phyloP scores from a whole-genome alignment of 1,284 basidiomycete species.

The Schizopora paradoxa region DNA sequence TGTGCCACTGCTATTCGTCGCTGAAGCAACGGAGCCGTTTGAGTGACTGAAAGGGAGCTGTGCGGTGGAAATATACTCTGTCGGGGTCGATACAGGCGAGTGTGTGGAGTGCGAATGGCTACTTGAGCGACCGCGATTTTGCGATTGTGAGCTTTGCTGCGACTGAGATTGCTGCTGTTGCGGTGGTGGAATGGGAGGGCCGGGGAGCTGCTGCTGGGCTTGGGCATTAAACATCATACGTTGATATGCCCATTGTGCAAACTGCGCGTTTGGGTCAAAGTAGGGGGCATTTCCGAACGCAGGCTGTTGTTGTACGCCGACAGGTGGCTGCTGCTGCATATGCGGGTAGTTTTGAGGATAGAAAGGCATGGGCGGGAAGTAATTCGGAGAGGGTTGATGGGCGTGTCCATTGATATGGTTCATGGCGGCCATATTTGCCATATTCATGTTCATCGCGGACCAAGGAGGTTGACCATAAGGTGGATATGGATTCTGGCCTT shows the following conservation, averaged over 20 bases:
- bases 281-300: slow-evolving; percentile 28
- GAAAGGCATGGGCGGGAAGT: slow-evolving; percentile 25
- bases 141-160: slow-evolving; percentile 7
- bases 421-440: slow-evolving; percentile 12
- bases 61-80: slow-evolving; percentile 3
- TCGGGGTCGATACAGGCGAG: slow-evolving; percentile 14
- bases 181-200: slow-evolving; percentile 27
- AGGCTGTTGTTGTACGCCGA: slow-evolving; percentile 26
- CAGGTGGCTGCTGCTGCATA: slow-evolving; percentile 30
- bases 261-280: slow-evolving; percentile 73
- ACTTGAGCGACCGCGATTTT: slow-evolving; percentile 15
- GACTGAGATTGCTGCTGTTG: slow-evolving; percentile 29
- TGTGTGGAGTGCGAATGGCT: slow-evolving; percentile 28
- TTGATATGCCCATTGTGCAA: slow-evolving; percentile 81
- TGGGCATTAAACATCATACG: slow-evolving; percentile 77
- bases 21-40: background rate
- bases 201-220: slow-evolving; percentile 41
- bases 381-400: slow-evolving; percentile 11
- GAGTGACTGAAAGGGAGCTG: slow-evolving; percentile 4
- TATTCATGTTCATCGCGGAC: slow-evolving; percentile 7
- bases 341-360: slow-evolving; percentile 35
- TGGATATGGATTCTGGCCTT: slow-evolving; percentile 10
- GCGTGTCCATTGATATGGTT: slow-evolving; percentile 10
- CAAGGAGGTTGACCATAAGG: background rate
- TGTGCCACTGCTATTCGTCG: slow-evolving; percentile 6